Base-by-base conservation (phyloP, 257 asterid species). In the Plantago ovata region DNA sequence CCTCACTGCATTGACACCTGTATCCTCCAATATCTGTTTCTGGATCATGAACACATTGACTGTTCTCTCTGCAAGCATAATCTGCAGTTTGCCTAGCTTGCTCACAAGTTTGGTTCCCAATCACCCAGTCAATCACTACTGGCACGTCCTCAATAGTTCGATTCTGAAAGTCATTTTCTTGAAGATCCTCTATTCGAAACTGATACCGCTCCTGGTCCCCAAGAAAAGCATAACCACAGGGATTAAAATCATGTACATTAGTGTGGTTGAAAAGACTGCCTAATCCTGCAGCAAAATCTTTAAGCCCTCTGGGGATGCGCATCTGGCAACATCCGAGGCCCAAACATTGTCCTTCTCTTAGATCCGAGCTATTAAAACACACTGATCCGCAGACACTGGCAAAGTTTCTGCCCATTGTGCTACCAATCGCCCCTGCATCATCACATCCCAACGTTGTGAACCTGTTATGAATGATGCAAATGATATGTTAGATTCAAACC, bases 371-470 rank as follows among this genome's bases (percentile, higher is more conserved):
- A 3, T 21, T 4, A 0, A 57, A 61, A 48, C 76, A 71, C 0
- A 43, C 12, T 0, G 69, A 15, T n/a, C 43, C 7, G 21, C 69
- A 56, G 13, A 62, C 61, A 21, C 40, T 38, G 43, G 45, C 22
- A 60, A 63, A 58, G 18, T 68, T 58, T 12, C 56, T 28, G 38
- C 56, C 63, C 2, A 19, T 9, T 3, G 18, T 10, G 2, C 73
- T 54, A 0, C 3, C 0, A 6, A 62, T 36, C 40, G 54, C 9
- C 1, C 42, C 74, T 15, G 62, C 0, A 3, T 75, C 75, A 10
- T 75, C 81, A 60, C 81, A 75, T 51, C 78, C 78, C n/a, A 72
- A 33, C 8, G 63, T 56, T 0, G 58, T 72, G 22, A 54, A 54
- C 60, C 44, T 54, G 60, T 14, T 54, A 19, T 15, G 9, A 13